A percentile compares a stretch with the other conserved stretches of the same genome.
phyloP scores from a whole-genome alignment of 495 filamentous ascomycete genomes.

The Penicillium tannophilum region DNA sequence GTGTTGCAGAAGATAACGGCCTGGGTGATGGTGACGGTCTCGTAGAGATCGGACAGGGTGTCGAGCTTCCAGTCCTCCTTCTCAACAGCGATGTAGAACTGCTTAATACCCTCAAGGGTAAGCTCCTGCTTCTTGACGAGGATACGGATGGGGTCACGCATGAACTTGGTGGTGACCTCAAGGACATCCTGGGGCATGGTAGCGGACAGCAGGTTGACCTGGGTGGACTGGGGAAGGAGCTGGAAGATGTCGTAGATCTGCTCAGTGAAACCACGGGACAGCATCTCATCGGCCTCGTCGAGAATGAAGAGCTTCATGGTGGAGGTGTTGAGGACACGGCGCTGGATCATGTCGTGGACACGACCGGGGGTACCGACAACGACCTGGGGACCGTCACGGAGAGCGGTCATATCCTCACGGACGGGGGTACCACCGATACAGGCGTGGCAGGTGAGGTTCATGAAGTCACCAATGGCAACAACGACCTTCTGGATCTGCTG shows the following conservation, averaged over 20 bases:
- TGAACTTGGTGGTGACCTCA: conserved; percentile 99
- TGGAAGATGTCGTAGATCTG: conserved; percentile 99
- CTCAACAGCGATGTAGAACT: conserved; percentile 99
- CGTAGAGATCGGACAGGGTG: conserved; percentile 97
- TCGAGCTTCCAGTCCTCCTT: conserved; percentile 99
- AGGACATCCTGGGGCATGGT: conserved; percentile 99
- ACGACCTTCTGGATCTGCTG: conserved; percentile 99
- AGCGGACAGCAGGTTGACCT: conserved; percentile 95
- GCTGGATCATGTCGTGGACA: conserved; percentile 99
- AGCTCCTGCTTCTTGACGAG: conserved; percentile 99
- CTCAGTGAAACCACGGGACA: conserved; percentile 96
- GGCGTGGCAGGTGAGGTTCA: conserved; percentile 98
- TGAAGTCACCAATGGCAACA: conserved; percentile 97
- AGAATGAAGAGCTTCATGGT: conserved; percentile 99
- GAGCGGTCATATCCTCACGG: conserved; percentile 95
- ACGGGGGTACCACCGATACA: conserved; percentile 99
- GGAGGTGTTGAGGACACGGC: conserved; percentile 89
- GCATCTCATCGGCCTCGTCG: conserved; percentile 98
- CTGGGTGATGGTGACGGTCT: conserved; percentile 98
- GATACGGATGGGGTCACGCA: conserved; percentile 98
- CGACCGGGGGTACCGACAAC: conserved; percentile 96
- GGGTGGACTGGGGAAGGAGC: conserved; percentile 93
- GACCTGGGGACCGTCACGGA: conserved; percentile 93
- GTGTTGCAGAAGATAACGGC: conserved; percentile 99
- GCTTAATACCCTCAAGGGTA: conserved; percentile 98